Percentiles rank a stretch among this genome's conserved stretches.
These are phyloP conservation scores for Aspergillus quadricinctus DNA, from an alignment of 2,329 filamentous ascomycete genomes.

Conservation along the genomic window DNA sequence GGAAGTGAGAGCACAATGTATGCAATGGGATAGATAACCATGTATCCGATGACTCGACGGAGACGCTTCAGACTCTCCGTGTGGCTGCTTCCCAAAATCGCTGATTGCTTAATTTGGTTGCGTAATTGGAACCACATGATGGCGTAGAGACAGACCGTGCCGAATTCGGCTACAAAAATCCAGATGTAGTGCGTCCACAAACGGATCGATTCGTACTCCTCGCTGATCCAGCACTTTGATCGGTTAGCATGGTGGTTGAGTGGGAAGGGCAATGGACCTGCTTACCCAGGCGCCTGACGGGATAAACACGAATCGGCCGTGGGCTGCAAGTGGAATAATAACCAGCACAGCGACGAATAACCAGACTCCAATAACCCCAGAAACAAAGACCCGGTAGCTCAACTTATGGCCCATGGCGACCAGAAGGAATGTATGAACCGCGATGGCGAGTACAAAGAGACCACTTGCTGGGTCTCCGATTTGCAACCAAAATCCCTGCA, in stretches of 20 bases:
- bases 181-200: slow-evolving; percentile 53
- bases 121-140: slow-evolving; percentile 48
- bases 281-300: slow-evolving; percentile 48
- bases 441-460: slow-evolving; percentile 52
- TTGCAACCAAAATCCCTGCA: slow-evolving; percentile 50
- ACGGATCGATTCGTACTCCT: slow-evolving; percentile 42
- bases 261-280: not conserved
- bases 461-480: slow-evolving; percentile 50
- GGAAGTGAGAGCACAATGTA: slow-evolving; percentile 64
- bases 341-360: slow-evolving; percentile 43
- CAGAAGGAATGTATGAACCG: slow-evolving; percentile 50
- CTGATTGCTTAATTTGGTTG: slow-evolving; percentile 38
- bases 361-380: slow-evolving; percentile 45
- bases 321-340: slow-evolving; percentile 42
- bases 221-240: slow-evolving; percentile 33
- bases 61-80: slow-evolving; percentile 36
- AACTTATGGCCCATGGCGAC: slow-evolving; percentile 47
- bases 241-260: slow-evolving; percentile 1
- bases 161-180: slow-evolving; percentile 53
- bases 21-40: slow-evolving; percentile 45
- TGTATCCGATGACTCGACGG: slow-evolving; percentile 43
- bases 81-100: slow-evolving; percentile 33
- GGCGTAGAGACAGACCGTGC: slow-evolving; percentile 47
- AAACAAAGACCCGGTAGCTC: slow-evolving; percentile 43
- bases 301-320: slow-evolving; percentile 43